Conservation (phyloP, 2,329 filamentous ascomycete species). For the Gremmenia infestans region DNA sequence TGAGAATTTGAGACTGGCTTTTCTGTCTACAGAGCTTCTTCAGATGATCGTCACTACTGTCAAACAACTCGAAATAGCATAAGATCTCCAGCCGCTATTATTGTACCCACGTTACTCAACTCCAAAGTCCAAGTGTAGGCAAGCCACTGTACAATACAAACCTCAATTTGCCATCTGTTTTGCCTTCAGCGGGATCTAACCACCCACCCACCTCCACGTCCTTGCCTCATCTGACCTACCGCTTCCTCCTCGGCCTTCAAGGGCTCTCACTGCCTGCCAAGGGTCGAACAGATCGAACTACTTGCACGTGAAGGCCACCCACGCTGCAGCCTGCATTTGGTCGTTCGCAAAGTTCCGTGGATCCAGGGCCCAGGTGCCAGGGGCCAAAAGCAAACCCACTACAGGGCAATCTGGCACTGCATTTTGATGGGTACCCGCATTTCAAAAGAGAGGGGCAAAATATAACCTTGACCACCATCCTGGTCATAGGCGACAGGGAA, state of each 20-base stretch:
- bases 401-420: slow-evolving; percentile 1
- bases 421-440: slow-evolving; percentile 3
- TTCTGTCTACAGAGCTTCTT: not conserved
- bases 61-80: slow-evolving; percentile 23
- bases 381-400: not conserved
- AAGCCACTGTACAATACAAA: not conserved
- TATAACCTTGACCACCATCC: slow-evolving; percentile 8
- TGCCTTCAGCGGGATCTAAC: slow-evolving; percentile 5
- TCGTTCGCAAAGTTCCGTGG: not conserved
- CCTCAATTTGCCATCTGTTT: too few species aligned
- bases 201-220: slow-evolving; percentile 11
- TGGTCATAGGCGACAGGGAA: slow-evolving; percentile 12
- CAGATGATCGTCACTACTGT: slow-evolving; percentile 13
- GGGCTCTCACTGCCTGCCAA: not conserved
- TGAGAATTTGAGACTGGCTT: slow-evolving; percentile 1
- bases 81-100: slow-evolving; percentile 1
- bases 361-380: not conserved
- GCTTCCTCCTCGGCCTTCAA: slow-evolving; percentile 12
- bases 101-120: not conserved
- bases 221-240: slow-evolving; percentile 2
- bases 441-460: slow-evolving; percentile 13
- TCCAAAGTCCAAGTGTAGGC: slow-evolving; percentile 13
- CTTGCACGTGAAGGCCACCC: slow-evolving; percentile 9
- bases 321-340: not conserved
- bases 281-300: not conserved